Evolutionary conservation across 2,329 filamentous ascomycete genomes (phyloP).

Genomic region (Sphaceloma murrayae): DNA sequence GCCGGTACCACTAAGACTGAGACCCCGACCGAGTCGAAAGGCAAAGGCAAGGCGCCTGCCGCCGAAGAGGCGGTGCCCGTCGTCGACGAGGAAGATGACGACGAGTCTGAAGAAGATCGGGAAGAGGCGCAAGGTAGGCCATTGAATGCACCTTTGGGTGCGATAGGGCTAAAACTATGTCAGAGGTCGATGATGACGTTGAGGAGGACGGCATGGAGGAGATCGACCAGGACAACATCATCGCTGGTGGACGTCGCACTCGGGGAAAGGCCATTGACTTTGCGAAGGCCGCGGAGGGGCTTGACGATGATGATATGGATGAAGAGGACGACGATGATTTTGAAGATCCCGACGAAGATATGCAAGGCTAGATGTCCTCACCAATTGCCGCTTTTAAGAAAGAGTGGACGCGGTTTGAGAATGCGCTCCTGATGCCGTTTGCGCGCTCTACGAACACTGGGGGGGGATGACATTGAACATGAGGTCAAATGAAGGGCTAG

Average conservation of each 20-base stretch:
- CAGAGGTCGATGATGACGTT: constrained; percentile 52
- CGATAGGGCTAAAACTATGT: too few relatives aligned
- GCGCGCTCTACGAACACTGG: too few relatives aligned
- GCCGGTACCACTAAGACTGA: constrained; percentile 22
- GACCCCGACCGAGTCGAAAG: constrained; percentile 54
- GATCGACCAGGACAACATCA: constrained; percentile 84
- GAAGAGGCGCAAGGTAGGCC: constrained; percentile 31
- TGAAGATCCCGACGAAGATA: constrained; percentile 27
- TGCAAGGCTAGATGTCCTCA: constrained; percentile 9
- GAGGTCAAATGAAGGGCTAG: too few relatives aligned
- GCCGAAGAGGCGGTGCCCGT: constrained; percentile 53
- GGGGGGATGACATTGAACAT: too few relatives aligned
- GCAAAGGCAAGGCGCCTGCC: constrained; percentile 73
- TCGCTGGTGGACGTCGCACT: constrained; percentile 68
- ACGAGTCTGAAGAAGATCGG: constrained; percentile 41
- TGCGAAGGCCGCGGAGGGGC: constrained; percentile 75
- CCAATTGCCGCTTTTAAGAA: not conserved
- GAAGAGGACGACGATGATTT: constrained; percentile 33
- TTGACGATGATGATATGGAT: constrained; percentile 58
- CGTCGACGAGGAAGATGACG: constrained; percentile 62
- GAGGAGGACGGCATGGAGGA: constrained; percentile 79
- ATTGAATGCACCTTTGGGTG: constrained; percentile 4
- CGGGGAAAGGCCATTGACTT: constrained; percentile 90
- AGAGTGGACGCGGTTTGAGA: not conserved
- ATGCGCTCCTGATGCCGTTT: too few relatives aligned